Conservation (phyloP, 2,329 filamentous ascomycete species). For the Colletotrichum aenigma region DNA sequence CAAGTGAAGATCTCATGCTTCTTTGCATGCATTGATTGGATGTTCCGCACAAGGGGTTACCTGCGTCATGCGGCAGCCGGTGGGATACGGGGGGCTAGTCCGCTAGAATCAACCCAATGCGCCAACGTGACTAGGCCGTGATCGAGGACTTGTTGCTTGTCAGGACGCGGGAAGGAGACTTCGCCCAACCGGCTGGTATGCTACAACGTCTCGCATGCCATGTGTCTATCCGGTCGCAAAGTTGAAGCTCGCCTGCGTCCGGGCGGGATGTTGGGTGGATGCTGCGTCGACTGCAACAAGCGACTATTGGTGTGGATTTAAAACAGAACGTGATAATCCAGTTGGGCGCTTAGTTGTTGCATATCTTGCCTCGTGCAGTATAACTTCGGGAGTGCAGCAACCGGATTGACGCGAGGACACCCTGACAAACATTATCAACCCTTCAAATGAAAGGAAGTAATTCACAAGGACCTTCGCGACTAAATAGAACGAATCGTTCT, state of each 20-base stretch:
- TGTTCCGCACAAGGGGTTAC: not conserved
- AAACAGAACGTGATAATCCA: not conserved
- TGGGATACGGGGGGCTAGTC: not conserved
- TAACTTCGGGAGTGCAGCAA: not conserved
- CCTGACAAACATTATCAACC: not conserved
- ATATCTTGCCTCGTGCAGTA: not conserved
- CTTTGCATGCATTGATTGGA: not conserved
- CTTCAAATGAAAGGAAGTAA: accelerated
- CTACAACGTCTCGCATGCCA: not conserved
- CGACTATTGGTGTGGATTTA: not conserved
- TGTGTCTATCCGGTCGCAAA: not conserved
- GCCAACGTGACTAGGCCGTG: not conserved
- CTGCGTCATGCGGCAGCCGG: not conserved
- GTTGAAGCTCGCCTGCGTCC: not conserved
- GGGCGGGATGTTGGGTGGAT: not conserved
- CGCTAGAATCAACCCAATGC: not conserved
- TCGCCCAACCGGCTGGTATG: not conserved
- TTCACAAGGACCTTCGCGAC: not conserved
- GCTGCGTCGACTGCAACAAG: not conserved
- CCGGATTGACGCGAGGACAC: not conserved
- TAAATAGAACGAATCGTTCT: not conserved
- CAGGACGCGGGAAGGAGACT: not conserved
- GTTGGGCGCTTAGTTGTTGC: too few relatives aligned
- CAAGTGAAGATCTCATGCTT: not conserved
- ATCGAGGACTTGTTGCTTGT: not conserved